A percentile compares a stretch with the other conserved stretches of the same genome.
Conservation (phyloP, 306 rosid genomes). For the Prunus mongolica region DNA sequence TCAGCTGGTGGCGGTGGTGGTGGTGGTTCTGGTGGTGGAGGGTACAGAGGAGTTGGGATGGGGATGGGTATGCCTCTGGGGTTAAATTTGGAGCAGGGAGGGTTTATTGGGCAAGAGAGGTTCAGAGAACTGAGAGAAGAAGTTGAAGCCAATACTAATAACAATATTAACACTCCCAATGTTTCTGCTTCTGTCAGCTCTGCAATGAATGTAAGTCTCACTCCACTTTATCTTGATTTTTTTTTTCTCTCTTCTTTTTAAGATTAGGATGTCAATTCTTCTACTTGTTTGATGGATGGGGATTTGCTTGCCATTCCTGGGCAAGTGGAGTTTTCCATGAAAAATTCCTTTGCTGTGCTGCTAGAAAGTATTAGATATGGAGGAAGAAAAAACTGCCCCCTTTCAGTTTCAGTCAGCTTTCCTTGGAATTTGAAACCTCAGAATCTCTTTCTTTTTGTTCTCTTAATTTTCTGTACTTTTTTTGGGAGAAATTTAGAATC, state of each 20-base stretch:
- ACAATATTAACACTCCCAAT: conserved; percentile 23
- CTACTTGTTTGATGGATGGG: neutral
- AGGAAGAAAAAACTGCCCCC: too few species aligned
- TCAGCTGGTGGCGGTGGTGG: conserved; percentile 7
- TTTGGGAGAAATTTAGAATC: neutral
- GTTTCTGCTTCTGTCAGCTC: conserved; percentile 36
- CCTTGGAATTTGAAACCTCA: conserved; percentile 6
- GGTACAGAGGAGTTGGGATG: conserved; percentile 38
- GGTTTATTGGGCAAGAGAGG: conserved; percentile 52
- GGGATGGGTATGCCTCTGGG: conserved; percentile 79
- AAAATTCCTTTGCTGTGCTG: conserved; percentile 3
- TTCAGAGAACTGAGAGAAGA: conserved; percentile 30
- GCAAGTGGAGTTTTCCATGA: conserved; percentile 2
- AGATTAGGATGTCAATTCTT: neutral
- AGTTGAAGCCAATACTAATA: conserved; percentile 26
- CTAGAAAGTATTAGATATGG: neutral
- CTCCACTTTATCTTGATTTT: neutral
- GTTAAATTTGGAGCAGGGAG: conserved; percentile 66
- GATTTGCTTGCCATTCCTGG: conserved; percentile 12
- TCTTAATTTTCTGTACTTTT: neutral
- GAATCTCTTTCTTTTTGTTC: conserved; percentile 1
- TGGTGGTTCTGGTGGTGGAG: conserved; percentile 16
- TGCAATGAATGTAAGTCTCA: conserved; percentile 49
- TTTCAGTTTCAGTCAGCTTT: conserved; percentile 9
- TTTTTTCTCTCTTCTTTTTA: neutral